Evolutionary conservation across 2,329 filamentous ascomycete genomes (phyloP).

Genomic region (Claviceps arundinis): DNA sequence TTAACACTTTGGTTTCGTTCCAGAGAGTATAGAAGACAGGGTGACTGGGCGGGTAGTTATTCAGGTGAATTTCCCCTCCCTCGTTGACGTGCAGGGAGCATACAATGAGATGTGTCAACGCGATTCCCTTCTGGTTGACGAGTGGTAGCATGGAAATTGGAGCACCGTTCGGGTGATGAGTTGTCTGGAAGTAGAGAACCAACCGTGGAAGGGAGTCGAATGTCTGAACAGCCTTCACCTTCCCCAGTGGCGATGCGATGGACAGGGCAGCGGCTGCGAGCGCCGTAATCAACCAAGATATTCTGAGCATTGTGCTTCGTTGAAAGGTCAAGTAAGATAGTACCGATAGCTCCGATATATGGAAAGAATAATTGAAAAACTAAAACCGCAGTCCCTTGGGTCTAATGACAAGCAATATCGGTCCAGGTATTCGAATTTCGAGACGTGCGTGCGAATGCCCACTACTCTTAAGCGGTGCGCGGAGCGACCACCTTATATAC

Average conservation of each 20-base stretch:
- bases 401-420: not conserved
- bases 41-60: conserved; percentile 57
- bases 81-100: conserved; percentile 71
- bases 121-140: conserved; percentile 26
- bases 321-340: not conserved
- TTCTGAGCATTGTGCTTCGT: not conserved
- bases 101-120: conserved; percentile 64
- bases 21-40: conserved; percentile 57
- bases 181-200: not conserved
- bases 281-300: not conserved
- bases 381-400: not conserved
- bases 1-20: conserved; percentile 58
- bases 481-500: not conserved
- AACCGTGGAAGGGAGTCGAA: not conserved
- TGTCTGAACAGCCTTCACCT: not conserved
- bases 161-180: conserved; percentile 22
- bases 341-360: not conserved
- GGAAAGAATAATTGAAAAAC: not conserved
- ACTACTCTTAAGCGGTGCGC: not conserved
- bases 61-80: conserved; percentile 53
- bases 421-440: not conserved
- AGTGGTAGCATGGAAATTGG: conserved; percentile 36
- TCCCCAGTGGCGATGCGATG: not conserved
- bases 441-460: not conserved
- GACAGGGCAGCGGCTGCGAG: not conserved